Evolutionary conservation across 331 rosid species (phyloP).

Genomic region (Pyracantha coccinea): DNA sequence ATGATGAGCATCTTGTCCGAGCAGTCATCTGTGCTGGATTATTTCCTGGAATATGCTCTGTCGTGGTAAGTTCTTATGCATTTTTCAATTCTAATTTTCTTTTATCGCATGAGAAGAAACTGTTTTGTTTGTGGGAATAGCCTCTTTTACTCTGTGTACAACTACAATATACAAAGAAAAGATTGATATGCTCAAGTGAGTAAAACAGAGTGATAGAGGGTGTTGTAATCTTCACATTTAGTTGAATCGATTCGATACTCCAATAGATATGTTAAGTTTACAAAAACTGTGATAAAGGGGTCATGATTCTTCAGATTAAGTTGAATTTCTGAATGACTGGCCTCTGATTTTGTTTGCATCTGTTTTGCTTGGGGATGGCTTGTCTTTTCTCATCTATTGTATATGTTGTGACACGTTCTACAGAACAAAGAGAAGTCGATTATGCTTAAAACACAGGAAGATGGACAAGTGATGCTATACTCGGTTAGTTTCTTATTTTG

Average conservation of each 20-base stretch:
- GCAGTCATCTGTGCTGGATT: conserved; percentile 36
- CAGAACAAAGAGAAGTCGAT: conserved; percentile 47
- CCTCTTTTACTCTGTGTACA: not conserved
- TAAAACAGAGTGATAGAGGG: not conserved
- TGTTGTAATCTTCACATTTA: not conserved
- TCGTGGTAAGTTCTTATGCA: conserved; percentile 30
- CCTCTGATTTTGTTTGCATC: not conserved
- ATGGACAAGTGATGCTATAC: conserved; percentile 38
- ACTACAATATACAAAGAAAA: not conserved
- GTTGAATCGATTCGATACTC: not conserved
- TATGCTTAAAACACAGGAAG: conserved; percentile 36
- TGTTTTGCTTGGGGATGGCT: not conserved
- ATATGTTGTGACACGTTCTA: not conserved
- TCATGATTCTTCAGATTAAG: not conserved
- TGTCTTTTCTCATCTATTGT: not conserved
- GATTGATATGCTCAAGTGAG: not conserved
- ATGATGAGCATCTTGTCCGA: conserved; percentile 35
- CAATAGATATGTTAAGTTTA: not conserved
- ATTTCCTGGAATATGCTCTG: conserved; percentile 46
- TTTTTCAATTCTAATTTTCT: not conserved
- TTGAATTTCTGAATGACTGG: not conserved
- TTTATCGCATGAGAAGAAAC: not conserved
- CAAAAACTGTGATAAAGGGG: conserved; percentile 1
- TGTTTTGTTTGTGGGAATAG: not conserved
- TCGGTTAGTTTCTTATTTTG: conserved; percentile 26